Conservation (phyloP, 805 yeast genomes). For the Saturnispora gosingensis region DNA sequence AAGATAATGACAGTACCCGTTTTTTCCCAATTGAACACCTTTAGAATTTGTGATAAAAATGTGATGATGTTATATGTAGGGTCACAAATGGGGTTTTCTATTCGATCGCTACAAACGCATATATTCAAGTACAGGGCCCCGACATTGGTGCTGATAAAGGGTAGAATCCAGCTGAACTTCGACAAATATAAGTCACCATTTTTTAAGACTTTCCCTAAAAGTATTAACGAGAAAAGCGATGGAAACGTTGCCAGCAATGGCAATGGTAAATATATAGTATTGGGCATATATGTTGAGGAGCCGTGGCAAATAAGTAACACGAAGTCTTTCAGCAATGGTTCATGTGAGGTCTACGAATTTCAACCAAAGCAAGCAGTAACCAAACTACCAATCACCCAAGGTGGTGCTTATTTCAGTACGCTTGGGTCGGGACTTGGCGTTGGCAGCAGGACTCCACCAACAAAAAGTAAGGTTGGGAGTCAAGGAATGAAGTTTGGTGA, state of each 20-base stretch:
- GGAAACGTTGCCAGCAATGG: background rate
- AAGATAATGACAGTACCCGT: conserved; percentile 31
- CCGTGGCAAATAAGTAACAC: conserved; percentile 78
- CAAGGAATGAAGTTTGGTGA: conserved; percentile 17
- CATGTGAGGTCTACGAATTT: conserved; percentile 53
- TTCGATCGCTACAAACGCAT: conserved; percentile 75
- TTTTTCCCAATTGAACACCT: conserved; percentile 31
- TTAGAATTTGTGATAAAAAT: conserved; percentile 36
- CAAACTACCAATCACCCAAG: conserved; percentile 12
- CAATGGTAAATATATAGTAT: conserved; percentile 12
- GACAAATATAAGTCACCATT: conserved; percentile 39
- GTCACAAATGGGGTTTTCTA: conserved; percentile 73
- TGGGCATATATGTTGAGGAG: conserved; percentile 7
- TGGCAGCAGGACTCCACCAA: conserved; percentile 31
- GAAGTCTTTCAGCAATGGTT: conserved; percentile 57
- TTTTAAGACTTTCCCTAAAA: conserved; percentile 24
- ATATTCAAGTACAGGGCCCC: conserved; percentile 90
- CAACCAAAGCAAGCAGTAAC: conserved; percentile 56
- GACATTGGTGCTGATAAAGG: conserved; percentile 60
- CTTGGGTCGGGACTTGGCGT: conserved; percentile 76
- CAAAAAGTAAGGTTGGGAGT: conserved; percentile 54
- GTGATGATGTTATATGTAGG: conserved; percentile 62
- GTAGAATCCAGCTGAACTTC: conserved; percentile 42
- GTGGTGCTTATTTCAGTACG: conserved; percentile 56
- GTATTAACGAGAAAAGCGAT: background rate